Base-by-base conservation (phyloP, 306 rosid genomes). In the Vigna hirtella region DNA sequence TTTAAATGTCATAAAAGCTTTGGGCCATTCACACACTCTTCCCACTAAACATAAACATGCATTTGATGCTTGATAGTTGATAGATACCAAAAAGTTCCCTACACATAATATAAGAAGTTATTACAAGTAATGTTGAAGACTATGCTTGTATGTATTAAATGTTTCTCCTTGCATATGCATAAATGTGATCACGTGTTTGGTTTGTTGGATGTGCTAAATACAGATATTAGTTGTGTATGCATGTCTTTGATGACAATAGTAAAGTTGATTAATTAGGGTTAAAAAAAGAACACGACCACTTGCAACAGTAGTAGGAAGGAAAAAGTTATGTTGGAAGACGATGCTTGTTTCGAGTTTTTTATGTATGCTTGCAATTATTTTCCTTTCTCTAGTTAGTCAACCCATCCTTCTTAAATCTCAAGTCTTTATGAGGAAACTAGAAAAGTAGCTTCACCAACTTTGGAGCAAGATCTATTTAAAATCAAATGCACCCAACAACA, bases 391-490 rank as follows among this genome's bases (percentile, higher is more conserved):
- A 68, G 51, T 75, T 69, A 74, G 88, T 85, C 82, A 85, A 70
- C 79, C 56, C 9, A 78, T 74, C 45, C 83, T 69, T 74, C 76
- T 73, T 14, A 56, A 74, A 77, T 58, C 76, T 15, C 10, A 32
- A 34, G 47, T 8, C 24, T 84, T 70, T 82, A 81, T 57, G 42
- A 74, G 30, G 82, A 76, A 84, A 68, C 84, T 79, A 28, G 30
- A 77, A 81, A 86, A 85, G 89, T 89, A 65, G 88, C 42, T 81
- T 83, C 72, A 83, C 88, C 85, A 85, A 84, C 89, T 87, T 76
- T 85, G 77, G 70, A 68, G 83, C 74, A 72, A 76, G 59, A 86
- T 78, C 61, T 49, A 47, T 78, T 82, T 65, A 38, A 81, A 86
- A 71, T 66, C 68, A 75, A 84, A 36, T 53, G 59, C 70, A 80